Base-by-base conservation (phyloP, 73 alveolate genomes). In the Symbiodinium natans region DNA sequence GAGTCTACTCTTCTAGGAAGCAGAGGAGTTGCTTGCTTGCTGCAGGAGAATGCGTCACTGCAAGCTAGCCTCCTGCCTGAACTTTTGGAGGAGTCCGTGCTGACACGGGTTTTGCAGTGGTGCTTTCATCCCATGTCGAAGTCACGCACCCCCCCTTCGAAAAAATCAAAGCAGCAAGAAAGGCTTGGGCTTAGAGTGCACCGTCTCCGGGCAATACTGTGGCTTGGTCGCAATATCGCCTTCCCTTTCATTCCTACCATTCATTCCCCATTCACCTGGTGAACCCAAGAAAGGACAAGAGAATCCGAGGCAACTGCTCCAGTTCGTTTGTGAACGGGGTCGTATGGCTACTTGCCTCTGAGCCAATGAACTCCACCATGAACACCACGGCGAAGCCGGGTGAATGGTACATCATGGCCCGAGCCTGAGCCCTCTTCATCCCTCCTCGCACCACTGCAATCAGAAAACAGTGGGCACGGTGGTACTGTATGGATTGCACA, bases 351-450 rank as follows among this genome's bases (percentile, higher is more conserved):
- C 27, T 89, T 27, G 95, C 75, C 54, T 59, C 74, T 19, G 75
- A 59, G 48, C 59, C 63, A 33, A 89, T 89, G 87, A 89, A 89
- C 83, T 27, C 68, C 75, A 89, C 86, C 87, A 89, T 89, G 95
- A 54, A 56, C 48, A 63, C 74, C 95, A n/a, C 86, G 25, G 95
- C 95, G 21, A 89, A 89, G 86, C 87, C 95, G 29, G 95, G 95
- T 5, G 75, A 89, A 19, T 89, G 95, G 95, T 89, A 63, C 95
- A 83, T 89, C 95, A 89, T 68, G 86, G 95, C 33, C 42, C 29
- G 84, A 6, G n/a, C n/a, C n/a, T n/a, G n/a, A n/a, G n/a, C n/a
- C n/a, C n/a, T n/a, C n/a, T n/a, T n/a, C n/a, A n/a, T n/a, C n/a
- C n/a, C n/a, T n/a, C n/a, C n/a, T n/a, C n/a, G n/a, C n/a, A n/a